Conservation (phyloP, 305 asterid species). For the Withania somnifera region DNA sequence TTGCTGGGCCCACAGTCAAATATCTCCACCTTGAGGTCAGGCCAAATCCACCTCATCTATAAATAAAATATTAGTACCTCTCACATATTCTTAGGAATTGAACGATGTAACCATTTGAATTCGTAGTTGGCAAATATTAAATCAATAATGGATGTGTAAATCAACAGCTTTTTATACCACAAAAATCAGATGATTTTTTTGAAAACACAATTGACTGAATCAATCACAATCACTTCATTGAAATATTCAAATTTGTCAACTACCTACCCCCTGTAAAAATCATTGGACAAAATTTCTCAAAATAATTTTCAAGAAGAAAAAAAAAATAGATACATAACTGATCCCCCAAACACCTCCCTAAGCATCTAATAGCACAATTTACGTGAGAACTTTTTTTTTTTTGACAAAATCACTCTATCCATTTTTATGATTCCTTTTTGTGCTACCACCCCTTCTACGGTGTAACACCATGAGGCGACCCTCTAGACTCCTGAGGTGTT, state of each 20-base stretch:
- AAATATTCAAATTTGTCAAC: background rate
- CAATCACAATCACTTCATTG: background rate
- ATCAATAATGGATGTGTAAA: background rate
- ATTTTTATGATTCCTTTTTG: background rate
- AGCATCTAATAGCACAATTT: background rate
- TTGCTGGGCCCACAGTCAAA: background rate
- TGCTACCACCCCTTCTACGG: too few species aligned
- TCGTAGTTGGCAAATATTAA: background rate
- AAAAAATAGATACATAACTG: background rate
- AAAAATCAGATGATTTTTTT: background rate
- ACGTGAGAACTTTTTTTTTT: too few species aligned
- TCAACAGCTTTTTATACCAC: background rate
- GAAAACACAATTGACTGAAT: background rate
- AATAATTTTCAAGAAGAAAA: background rate
- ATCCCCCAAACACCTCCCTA: background rate
- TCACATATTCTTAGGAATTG: background rate
- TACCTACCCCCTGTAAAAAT: background rate
- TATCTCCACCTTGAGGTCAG: background rate
- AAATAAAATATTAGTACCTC: background rate
- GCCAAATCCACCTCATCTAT: background rate
- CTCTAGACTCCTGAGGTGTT: slow-evolving; percentile 56
- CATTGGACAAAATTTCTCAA: slow-evolving; percentile 1
- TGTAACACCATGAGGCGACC: slow-evolving; percentile 54
- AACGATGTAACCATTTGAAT: background rate
- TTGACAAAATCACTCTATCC: background rate